A percentile compares a stretch with the other conserved stretches of the same genome.
phyloP scores from a whole-genome alignment of 2,329 filamentous ascomycete species.

The Colletotrichum kahawae region DNA sequence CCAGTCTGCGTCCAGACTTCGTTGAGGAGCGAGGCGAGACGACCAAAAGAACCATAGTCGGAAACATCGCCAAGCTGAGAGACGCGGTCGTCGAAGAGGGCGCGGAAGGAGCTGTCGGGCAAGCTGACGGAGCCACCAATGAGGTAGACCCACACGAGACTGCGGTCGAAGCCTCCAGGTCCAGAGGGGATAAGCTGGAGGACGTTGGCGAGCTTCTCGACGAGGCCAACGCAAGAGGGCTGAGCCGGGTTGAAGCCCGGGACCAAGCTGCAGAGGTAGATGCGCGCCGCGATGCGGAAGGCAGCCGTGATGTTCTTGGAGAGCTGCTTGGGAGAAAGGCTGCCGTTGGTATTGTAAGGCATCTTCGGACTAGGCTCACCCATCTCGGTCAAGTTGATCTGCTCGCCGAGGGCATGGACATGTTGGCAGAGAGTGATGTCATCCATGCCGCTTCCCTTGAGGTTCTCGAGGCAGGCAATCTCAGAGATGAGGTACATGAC shows the following conservation, averaged over 20 bases:
- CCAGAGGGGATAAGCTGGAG: slow-evolving; percentile 86
- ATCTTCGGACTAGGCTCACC: slow-evolving; percentile 62
- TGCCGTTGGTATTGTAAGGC: slow-evolving; percentile 72
- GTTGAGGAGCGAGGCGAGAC: slow-evolving; percentile 76
- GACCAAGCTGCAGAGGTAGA: slow-evolving; percentile 96
- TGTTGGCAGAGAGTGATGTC: slow-evolving; percentile 87
- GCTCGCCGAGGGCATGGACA: slow-evolving; percentile 84
- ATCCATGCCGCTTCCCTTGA: slow-evolving; percentile 84
- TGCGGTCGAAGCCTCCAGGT: slow-evolving; percentile 83
- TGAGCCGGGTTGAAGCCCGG: slow-evolving; percentile 83
- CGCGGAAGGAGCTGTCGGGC: slow-evolving; percentile 75
- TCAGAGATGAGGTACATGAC: slow-evolving; percentile 99
- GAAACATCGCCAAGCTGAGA: slow-evolving; percentile 77
- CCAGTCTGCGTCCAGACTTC: slow-evolving; percentile 87
- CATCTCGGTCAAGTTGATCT: slow-evolving; percentile 82
- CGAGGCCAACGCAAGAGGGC: slow-evolving; percentile 74
- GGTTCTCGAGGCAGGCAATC: slow-evolving; percentile 91
- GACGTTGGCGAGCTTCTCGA: slow-evolving; percentile 77
- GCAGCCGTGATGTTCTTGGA: slow-evolving; percentile 87
- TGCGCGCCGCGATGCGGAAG: slow-evolving; percentile 89
- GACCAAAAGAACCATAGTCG: slow-evolving; percentile 83
- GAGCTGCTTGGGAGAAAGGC: slow-evolving; percentile 81
- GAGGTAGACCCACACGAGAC: slow-evolving; percentile 91
- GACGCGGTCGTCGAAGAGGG: slow-evolving; percentile 78
- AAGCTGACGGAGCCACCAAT: slow-evolving; percentile 82